Evolutionary conservation across 2,329 filamentous ascomycete genomes (phyloP), one percentile per base, ranked within the genome.

Genomic region (Aquanectria penicillioides): DNA sequence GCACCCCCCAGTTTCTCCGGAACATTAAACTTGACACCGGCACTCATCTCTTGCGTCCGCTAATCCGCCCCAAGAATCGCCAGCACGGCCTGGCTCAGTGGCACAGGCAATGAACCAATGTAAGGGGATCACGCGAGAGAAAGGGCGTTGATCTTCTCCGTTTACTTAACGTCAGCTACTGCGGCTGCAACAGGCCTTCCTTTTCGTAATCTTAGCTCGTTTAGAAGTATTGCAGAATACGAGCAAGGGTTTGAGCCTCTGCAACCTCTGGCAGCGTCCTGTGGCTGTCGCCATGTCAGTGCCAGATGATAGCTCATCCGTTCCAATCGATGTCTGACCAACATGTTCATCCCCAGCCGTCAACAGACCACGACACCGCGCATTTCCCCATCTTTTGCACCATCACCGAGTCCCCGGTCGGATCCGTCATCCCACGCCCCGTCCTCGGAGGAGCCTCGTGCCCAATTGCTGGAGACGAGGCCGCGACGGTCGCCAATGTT

Each of bases 401-500:
- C 38, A 23, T 36, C 29, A 36, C 20, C 26, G 6, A 33, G 17
- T 11, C 41, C 12, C 18, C 37, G 22, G 10, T 47, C 29, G n/a
- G 31, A 40, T 52, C 40, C 15, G 36, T 52, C 55, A 46, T 58
- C 26, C 40, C 33, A 22, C 9, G n/a, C 26, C 31, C 31, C 18
- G n/a, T n/a, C n/a, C n/a, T n/a, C n/a, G 31, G 10, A 38, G 17
- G 22, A 18, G 17, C 46, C 43, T 52, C 55, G 48, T 26, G 29
- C 44, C 44, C 17, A 41, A 56, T 29, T 22, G 28, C 38, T 36
- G 36, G 29, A 17, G 11, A 31, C 41, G 34, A 26, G 48, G 22
- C 54, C 54, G 13, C 6, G 40, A 20, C 15, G 46, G 54, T 38
- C 40, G 40, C 47, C 38, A 26, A 22, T 51, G 46, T 51, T 44